Conservation (phyloP, 495 filamentous ascomycete species). For the Aspergillus indologenus region DNA sequence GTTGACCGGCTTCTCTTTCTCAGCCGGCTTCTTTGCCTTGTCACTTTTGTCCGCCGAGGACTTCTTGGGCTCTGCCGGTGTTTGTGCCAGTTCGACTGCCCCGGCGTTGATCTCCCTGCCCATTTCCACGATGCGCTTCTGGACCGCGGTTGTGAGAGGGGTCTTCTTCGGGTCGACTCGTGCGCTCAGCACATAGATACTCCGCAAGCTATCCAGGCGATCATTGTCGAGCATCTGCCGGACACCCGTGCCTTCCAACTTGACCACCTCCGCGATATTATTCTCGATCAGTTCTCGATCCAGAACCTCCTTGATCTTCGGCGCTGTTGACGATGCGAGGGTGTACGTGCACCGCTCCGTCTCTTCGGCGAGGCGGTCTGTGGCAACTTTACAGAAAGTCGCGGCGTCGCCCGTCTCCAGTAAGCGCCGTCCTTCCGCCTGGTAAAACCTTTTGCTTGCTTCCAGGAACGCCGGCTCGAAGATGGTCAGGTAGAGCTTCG, state of each 20-base stretch:
- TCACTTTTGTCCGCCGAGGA: constrained; percentile 37
- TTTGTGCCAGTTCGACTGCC: constrained; percentile 36
- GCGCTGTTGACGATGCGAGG: constrained; percentile 62
- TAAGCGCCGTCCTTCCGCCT: constrained; percentile 65
- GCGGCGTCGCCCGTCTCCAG: constrained; percentile 76
- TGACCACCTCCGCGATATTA: constrained; percentile 77
- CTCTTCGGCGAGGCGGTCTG: constrained; percentile 74
- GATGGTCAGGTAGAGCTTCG: constrained; percentile 76
- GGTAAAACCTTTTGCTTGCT: constrained; percentile 72
- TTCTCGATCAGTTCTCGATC: constrained; percentile 74
- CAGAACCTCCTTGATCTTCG: constrained; percentile 73
- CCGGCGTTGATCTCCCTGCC: constrained; percentile 77
- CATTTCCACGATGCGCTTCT: constrained; percentile 71
- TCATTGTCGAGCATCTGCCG: constrained; percentile 91
- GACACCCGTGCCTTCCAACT: constrained; percentile 79
- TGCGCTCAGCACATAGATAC: constrained; percentile 73
- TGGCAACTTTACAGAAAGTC: constrained; percentile 76
- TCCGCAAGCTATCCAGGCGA: constrained; percentile 66
- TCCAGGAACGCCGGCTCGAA: constrained; percentile 79
- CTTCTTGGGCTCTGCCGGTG: constrained; percentile 26
- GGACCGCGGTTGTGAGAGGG: constrained; percentile 65
- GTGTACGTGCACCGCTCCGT: constrained; percentile 76
- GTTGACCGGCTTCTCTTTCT: constrained; percentile 51
- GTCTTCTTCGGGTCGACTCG: constrained; percentile 74
- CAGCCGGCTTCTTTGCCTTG: constrained; percentile 36